Conservation (phyloP, 2,329 filamentous ascomycete genomes). For the Cadophora luteo-olivacea region DNA sequence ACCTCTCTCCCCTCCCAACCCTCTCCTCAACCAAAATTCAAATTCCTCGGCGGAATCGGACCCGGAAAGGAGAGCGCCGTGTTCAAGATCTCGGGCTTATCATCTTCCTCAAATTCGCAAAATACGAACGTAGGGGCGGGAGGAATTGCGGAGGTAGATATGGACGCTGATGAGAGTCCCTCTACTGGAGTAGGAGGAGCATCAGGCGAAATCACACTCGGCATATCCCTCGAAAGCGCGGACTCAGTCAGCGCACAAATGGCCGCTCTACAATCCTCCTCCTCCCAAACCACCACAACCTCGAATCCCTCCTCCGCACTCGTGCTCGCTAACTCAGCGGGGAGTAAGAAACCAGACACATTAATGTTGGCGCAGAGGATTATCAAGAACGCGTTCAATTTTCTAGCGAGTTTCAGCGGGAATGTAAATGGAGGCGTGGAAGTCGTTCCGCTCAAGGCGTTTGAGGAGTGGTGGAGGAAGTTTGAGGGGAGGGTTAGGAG, state of each 20-base stretch:
- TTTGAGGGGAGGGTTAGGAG: conserved; percentile 87
- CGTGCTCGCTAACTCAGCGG: conserved; percentile 23
- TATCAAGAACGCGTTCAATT: conserved; percentile 97
- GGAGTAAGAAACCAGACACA: conserved; percentile 56
- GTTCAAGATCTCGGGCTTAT: conserved; percentile 70
- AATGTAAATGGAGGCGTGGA: conserved; percentile 72
- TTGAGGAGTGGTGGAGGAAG: conserved; percentile 97
- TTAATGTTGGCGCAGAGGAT: conserved; percentile 88
- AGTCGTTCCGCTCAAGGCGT: conserved; percentile 91
- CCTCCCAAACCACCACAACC: conserved; percentile 38
- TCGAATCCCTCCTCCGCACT: conserved; percentile 19
- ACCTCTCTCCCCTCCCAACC: conserved; percentile 33
- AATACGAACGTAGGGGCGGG: conserved; percentile 45
- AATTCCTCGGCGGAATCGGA: conserved; percentile 86
- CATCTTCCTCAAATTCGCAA: neutral
- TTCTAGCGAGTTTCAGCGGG: conserved; percentile 84
- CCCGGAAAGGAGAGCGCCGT: conserved; percentile 91
- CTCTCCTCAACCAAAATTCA: conserved; percentile 58
- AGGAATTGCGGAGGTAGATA: conserved; percentile 43
- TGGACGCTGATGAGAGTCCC: conserved; percentile 39
- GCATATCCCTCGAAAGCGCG: conserved; percentile 81
- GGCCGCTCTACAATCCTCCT: conserved; percentile 57
- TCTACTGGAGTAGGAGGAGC: conserved; percentile 26
- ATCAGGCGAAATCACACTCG: conserved; percentile 67
- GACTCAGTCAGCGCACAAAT: conserved; percentile 75